Percentiles rank a stretch among this genome's conserved stretches.
phyloP scores from a whole-genome alignment of 2,329 filamentous ascomycete species.

The Chaetomium sp. region DNA sequence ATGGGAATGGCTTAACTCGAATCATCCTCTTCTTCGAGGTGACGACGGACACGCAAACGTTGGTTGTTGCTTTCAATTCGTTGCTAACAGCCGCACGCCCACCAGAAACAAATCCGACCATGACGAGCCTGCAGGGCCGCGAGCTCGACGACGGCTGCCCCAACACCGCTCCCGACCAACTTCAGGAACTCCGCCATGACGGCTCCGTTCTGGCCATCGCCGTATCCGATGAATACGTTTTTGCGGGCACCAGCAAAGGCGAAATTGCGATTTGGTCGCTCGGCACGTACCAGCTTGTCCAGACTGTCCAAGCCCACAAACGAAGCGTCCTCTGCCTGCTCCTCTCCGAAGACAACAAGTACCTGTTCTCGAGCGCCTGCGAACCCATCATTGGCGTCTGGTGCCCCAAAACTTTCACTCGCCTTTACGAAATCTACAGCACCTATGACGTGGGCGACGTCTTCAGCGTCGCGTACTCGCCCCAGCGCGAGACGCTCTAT shows the following conservation, averaged over 20 bases:
- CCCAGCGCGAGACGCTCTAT: slow-evolving; percentile 78
- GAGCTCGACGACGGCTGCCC: slow-evolving; percentile 36
- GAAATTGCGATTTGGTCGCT: slow-evolving; percentile 93
- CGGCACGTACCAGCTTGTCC: slow-evolving; percentile 78
- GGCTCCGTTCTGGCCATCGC: slow-evolving; percentile 82
- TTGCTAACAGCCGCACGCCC: slow-evolving; percentile 2
- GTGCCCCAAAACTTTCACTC: slow-evolving; percentile 74
- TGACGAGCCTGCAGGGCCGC: slow-evolving; percentile 29
- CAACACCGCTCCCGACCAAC: slow-evolving; percentile 58
- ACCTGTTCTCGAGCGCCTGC: slow-evolving; percentile 90
- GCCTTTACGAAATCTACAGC: slow-evolving; percentile 88
- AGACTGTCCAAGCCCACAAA: slow-evolving; percentile 83
- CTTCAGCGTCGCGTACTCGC: slow-evolving; percentile 90
- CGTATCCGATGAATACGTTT: slow-evolving; percentile 79
- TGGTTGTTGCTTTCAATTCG: neutral
- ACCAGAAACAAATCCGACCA: slow-evolving; percentile 20
- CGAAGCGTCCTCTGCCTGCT: slow-evolving; percentile 86
- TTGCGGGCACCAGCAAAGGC: slow-evolving; percentile 88
- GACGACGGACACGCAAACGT: too few relatives aligned
- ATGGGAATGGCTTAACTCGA: neutral
- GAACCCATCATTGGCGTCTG: slow-evolving; percentile 95
- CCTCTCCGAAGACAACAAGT: slow-evolving; percentile 65
- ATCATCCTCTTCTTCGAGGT: neutral
- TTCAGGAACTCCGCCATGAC: slow-evolving; percentile 74
- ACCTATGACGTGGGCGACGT: slow-evolving; percentile 94